A percentile compares a stretch with the other conserved stretches of the same genome.
Evolutionary conservation across 495 filamentous ascomycete species (phyloP).

Genomic region (Tuber umbilicatum): DNA sequence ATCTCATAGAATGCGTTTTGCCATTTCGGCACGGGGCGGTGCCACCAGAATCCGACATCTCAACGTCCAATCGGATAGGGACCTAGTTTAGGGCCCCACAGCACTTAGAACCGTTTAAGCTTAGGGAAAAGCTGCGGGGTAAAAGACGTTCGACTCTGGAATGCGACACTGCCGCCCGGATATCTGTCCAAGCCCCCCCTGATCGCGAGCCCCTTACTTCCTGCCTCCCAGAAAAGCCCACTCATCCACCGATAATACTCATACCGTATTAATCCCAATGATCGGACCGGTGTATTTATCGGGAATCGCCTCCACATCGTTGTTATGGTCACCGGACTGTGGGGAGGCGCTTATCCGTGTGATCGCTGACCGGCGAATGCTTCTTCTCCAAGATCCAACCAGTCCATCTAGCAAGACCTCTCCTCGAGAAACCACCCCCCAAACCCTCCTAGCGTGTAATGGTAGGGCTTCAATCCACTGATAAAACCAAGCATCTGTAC

Average conservation of each 20-base stretch:
- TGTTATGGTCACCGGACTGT: neutral
- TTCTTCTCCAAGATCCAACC: neutral
- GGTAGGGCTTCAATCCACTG: neutral
- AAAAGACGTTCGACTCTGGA: neutral
- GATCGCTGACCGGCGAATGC: neutral
- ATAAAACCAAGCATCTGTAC: neutral
- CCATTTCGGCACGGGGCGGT: neutral
- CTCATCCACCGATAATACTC: neutral
- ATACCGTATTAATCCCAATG: neutral
- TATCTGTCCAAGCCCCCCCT: neutral
- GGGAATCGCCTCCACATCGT: neutral
- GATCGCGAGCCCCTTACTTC: neutral
- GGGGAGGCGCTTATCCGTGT: neutral
- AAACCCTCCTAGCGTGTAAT: neutral
- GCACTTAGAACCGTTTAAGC: neutral
- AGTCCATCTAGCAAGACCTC: neutral
- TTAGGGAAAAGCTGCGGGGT: neutral
- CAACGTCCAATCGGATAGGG: too few species aligned
- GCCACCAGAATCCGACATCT: neutral
- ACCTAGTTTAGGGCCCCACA: neutral
- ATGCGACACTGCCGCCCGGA: neutral
- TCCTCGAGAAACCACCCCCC: neutral
- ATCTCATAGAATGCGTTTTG: neutral
- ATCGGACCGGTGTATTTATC: neutral
- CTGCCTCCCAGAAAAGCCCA: neutral